These are phyloP conservation scores for Astragalus glycyphyllos DNA, from an alignment of 306 rosid genomes.

Conservation along the genomic window DNA sequence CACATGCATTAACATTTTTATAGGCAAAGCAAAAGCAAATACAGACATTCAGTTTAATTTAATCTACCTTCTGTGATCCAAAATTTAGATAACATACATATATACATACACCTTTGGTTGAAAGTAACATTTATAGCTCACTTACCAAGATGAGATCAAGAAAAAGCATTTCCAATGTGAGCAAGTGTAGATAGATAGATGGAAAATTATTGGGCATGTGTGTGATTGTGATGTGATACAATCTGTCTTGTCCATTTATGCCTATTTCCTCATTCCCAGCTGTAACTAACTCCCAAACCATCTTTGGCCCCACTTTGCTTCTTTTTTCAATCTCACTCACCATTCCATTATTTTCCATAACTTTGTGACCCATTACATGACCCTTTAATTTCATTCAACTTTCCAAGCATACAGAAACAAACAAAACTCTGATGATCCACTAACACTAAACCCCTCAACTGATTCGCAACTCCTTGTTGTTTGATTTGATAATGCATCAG, in stretches of 20 bases:
- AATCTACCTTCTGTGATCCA: constrained; percentile 35
- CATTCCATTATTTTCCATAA: constrained; percentile 47
- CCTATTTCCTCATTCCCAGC: constrained; percentile 68
- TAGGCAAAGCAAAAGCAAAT: constrained; percentile 32
- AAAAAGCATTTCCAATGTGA: constrained; percentile 50
- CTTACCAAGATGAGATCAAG: constrained; percentile 69
- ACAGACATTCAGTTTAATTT: constrained; percentile 53
- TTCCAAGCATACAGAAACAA: constrained; percentile 95
- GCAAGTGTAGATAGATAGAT: constrained; percentile 45
- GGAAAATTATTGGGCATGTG: constrained; percentile 63
- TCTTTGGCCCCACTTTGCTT: constrained; percentile 51
- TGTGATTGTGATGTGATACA: constrained; percentile 41
- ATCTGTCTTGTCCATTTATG: constrained; percentile 70
- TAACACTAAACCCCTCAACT: constrained; percentile 59
- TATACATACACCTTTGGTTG: too few relatives aligned
- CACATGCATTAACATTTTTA: constrained; percentile 45
- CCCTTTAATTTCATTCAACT: constrained; percentile 54
- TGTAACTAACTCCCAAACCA: constrained; percentile 53
- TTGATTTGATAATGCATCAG: constrained; percentile 56
- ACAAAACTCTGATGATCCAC: constrained; percentile 81
- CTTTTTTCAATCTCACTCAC: constrained; percentile 40
- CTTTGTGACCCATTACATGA: constrained; percentile 37
- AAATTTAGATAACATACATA: constrained; percentile 36
- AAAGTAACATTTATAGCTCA: constrained; percentile 51
- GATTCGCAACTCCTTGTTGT: constrained; percentile 55